phyloP scores from a whole-genome alignment of 768 basidiomycete species.

The Trametes maxima region DNA sequence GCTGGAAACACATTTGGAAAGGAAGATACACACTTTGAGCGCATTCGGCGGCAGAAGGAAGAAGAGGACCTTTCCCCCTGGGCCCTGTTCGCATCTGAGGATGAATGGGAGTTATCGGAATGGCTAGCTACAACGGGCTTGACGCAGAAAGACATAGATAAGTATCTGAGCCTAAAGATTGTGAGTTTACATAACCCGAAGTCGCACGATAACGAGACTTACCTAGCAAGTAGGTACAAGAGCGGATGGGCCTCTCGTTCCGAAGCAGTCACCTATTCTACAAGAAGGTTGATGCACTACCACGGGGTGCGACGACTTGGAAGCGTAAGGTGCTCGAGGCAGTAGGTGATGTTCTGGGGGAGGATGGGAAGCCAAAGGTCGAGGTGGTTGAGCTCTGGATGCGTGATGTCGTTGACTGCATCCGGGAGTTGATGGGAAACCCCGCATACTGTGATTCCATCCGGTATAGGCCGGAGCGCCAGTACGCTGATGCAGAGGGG shows the following conservation, averaged over 20 bases:
- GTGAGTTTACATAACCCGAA: conserved; percentile 22
- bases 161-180: conserved; percentile 36
- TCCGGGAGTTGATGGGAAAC: conserved; percentile 33
- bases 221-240: conserved; percentile 20
- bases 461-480: conserved; percentile 28
- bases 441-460: conserved; percentile 33
- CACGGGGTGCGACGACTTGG: conserved; percentile 28
- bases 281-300: conserved; percentile 33
- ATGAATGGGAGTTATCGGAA: conserved; percentile 37
- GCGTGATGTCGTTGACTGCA: conserved; percentile 32
- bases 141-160: conserved; percentile 29
- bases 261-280: conserved; percentile 30
- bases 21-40: conserved; percentile 25
- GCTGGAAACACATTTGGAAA: conserved; percentile 1
- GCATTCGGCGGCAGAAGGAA: conserved; percentile 1
- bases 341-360: conserved; percentile 9
- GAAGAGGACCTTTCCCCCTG: not conserved
- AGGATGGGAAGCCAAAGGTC: conserved; percentile 8
- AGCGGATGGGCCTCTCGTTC: conserved; percentile 26
- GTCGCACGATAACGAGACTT: not conserved
- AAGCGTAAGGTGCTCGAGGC: conserved; percentile 23
- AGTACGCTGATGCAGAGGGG: conserved; percentile 20
- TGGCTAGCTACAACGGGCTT: conserved; percentile 38
- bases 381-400: conserved; percentile 30
- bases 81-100: conserved; percentile 34